phyloP scores from a whole-genome alignment of 2,329 filamentous ascomycete species.

The Bipolaris victoriae region DNA sequence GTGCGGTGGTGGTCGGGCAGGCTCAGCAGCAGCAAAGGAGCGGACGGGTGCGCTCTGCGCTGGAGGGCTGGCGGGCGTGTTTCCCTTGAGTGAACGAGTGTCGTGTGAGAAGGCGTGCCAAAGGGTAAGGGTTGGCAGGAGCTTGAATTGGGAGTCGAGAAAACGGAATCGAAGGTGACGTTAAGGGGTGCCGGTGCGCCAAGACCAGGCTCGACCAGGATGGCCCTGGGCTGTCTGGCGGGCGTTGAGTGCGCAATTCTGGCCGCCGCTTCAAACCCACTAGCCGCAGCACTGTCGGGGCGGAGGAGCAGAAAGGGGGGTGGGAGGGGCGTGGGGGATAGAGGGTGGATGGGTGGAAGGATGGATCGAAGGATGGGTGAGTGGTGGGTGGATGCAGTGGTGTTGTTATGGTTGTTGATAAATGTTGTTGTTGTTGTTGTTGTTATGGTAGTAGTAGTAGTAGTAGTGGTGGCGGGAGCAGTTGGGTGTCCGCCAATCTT shows the following conservation, averaged over 20 bases:
- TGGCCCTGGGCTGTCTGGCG: slow-evolving; percentile 16
- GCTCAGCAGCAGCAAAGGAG: slow-evolving; percentile 17
- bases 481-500: too few relatives aligned
- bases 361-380: background rate
- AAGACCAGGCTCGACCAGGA: slow-evolving; percentile 19
- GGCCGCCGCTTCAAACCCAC: slow-evolving; percentile 10
- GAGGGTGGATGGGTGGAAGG: background rate
- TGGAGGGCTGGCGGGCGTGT: slow-evolving; percentile 3
- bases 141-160: slow-evolving; percentile 23
- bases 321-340: background rate
- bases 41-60: slow-evolving; percentile 25
- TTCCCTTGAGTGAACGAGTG: slow-evolving; percentile 12
- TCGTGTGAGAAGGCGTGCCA: slow-evolving; percentile 1
- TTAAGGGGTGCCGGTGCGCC: slow-evolving; percentile 25
- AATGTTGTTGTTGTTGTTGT: background rate
- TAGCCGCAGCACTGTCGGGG: background rate
- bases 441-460: background rate
- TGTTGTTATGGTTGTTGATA: slow-evolving; percentile 1
- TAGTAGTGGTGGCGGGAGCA: too few relatives aligned
- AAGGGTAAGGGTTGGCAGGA: slow-evolving; percentile 17
- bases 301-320: background rate
- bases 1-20: too few relatives aligned
- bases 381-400: too few relatives aligned
- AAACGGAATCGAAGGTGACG: slow-evolving; percentile 24
- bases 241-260: slow-evolving; percentile 18